These are phyloP conservation scores for Xylariaceae sp. DNA, from an alignment of 2,329 filamentous ascomycete species.

Conservation along the genomic window DNA sequence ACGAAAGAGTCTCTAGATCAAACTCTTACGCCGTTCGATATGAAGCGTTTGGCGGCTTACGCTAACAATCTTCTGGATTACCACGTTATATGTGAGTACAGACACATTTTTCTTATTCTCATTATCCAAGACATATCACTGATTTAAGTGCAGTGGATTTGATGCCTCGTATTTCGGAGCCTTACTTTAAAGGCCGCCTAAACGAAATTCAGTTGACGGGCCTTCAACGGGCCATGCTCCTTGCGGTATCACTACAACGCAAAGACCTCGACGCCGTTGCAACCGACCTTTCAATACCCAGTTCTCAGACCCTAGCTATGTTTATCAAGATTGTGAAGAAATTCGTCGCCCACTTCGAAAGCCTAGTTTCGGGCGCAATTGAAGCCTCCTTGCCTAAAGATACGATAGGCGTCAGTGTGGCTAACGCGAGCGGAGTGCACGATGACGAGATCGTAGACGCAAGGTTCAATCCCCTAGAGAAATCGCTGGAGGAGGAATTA, in stretches of 20 bases:
- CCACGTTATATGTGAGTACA: constrained; percentile 66
- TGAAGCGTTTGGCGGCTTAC: constrained; percentile 92
- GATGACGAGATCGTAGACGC: constrained; percentile 64
- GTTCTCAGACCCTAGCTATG: constrained; percentile 85
- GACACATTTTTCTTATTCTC: neutral
- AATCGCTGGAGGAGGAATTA: constrained; percentile 73
- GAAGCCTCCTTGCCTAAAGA: constrained; percentile 61
- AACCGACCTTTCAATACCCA: constrained; percentile 68
- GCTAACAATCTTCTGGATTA: constrained; percentile 97
- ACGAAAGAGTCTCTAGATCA: constrained; percentile 72
- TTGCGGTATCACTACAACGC: constrained; percentile 86
- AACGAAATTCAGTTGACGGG: constrained; percentile 65
- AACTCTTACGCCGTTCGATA: constrained; percentile 81
- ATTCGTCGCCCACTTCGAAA: constrained; percentile 71
- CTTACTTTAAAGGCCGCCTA: constrained; percentile 82
- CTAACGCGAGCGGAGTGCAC: constrained; percentile 59
- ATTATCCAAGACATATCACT: neutral
- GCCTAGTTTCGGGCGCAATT: constrained; percentile 69
- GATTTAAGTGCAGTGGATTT: constrained; percentile 61
- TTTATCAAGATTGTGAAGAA: constrained; percentile 96
- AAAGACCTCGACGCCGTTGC: constrained; percentile 80
- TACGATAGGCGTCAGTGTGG: constrained; percentile 54
- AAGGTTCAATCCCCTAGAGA: constrained; percentile 66
- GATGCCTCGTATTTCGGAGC: constrained; percentile 71
- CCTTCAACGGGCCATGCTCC: constrained; percentile 80